These are phyloP conservation scores for Boletellus deceptivus DNA, from an alignment of 1,284 basidiomycete genomes.

Conservation along the genomic window DNA sequence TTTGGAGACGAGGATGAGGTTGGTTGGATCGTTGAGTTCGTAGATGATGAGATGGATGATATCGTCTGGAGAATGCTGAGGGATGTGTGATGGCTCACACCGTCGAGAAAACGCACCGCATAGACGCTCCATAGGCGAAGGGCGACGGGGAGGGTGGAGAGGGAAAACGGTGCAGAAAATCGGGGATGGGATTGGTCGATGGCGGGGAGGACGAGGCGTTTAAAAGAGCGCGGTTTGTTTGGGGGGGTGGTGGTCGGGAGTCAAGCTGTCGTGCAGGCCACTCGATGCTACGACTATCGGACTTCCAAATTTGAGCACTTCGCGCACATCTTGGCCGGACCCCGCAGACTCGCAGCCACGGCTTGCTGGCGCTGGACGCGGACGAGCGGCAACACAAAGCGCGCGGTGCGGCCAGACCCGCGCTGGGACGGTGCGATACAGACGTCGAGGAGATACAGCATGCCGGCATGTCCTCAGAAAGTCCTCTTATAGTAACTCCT, in stretches of 20 bases:
- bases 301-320: constrained; percentile 39
- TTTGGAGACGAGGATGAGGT: constrained; percentile 54
- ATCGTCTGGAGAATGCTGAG: constrained; percentile 51
- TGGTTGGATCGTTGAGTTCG: constrained; percentile 61
- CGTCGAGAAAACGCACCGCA: constrained; percentile 48
- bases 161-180: background rate
- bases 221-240: constrained; percentile 27
- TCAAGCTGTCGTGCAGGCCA: constrained; percentile 33
- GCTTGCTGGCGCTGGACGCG: background rate
- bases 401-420: too few species aligned
- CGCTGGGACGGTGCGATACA: background rate
- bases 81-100: constrained; percentile 15
- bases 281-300: constrained; percentile 36
- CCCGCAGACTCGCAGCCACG: constrained; percentile 33
- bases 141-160: background rate
- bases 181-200: background rate
- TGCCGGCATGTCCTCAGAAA: constrained; percentile 47
- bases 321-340: constrained; percentile 27
- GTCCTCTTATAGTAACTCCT: constrained; percentile 59
- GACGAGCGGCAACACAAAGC: background rate
- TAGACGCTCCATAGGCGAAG: constrained; percentile 52
- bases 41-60: constrained; percentile 70
- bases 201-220: background rate
- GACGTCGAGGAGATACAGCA: constrained; percentile 3
- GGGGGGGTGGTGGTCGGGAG: constrained; percentile 35